phyloP scores from a whole-genome alignment of 2,329 filamentous ascomycete genomes.

The Emergomyces orientalis region DNA sequence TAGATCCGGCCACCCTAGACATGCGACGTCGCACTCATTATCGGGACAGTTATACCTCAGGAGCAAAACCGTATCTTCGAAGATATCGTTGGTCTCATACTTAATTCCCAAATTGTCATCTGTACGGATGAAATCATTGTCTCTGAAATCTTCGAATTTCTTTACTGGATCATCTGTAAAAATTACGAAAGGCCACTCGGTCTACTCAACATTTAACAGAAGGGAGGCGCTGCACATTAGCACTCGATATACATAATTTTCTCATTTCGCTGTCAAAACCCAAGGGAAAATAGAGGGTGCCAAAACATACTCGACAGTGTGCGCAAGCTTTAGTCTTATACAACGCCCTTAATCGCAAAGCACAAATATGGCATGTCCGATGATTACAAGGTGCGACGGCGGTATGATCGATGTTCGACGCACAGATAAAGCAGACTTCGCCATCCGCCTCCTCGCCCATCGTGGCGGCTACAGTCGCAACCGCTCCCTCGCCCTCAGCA shows the following conservation, averaged over 20 bases:
- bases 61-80: slow-evolving; percentile 79
- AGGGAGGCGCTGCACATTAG: slow-evolving; percentile 5
- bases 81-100: slow-evolving; percentile 81
- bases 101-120: slow-evolving; percentile 85
- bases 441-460: slow-evolving; percentile 47
- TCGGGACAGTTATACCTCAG: slow-evolving; percentile 94
- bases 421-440: slow-evolving; percentile 96
- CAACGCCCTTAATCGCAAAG: slow-evolving; percentile 77
- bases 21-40: slow-evolving; percentile 71
- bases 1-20: slow-evolving; percentile 67
- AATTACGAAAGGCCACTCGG: slow-evolving; percentile 58
- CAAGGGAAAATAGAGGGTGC: neutral
- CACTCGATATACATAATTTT: neutral
- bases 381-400: slow-evolving; percentile 93
- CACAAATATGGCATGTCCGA: slow-evolving; percentile 91
- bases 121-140: slow-evolving; percentile 61
- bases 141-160: slow-evolving; percentile 72
- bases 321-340: slow-evolving; percentile 96
- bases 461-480: slow-evolving; percentile 8
- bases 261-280: neutral
- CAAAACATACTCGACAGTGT: slow-evolving; percentile 69
- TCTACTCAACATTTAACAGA: slow-evolving; percentile 22
- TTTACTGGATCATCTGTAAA: slow-evolving; percentile 82
- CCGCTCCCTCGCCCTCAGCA: slow-evolving; percentile 24
- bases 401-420: slow-evolving; percentile 77